Evolutionary conservation across 192 early-diverging fungal genomes (phyloP).

Genomic region (Coemansia sp.): DNA sequence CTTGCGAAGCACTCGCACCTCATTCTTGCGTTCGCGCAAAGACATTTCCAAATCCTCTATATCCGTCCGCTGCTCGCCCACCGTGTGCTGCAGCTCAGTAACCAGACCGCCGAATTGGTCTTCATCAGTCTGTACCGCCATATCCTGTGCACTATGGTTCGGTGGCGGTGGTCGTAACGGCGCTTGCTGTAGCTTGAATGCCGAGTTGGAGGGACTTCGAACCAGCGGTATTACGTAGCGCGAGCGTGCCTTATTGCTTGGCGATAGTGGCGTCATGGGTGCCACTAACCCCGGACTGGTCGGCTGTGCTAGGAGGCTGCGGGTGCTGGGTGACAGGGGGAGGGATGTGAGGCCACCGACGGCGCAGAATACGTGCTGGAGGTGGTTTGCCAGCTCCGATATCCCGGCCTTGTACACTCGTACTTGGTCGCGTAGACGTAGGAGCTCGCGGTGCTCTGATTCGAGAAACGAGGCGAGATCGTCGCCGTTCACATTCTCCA

Average conservation of each 20-base stretch:
- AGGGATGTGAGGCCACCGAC: slow-evolving; percentile 30
- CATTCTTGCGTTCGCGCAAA: slow-evolving; percentile 21
- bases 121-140: not conserved
- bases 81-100: slow-evolving; percentile 14
- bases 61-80: slow-evolving; percentile 26
- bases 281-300: not conserved
- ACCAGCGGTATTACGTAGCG: slow-evolving; percentile 1
- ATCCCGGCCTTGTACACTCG: slow-evolving; percentile 14
- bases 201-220: not conserved
- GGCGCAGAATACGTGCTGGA: slow-evolving; percentile 21
- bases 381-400: slow-evolving; percentile 22
- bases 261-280: slow-evolving; percentile 13
- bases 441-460: slow-evolving; percentile 28
- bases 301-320: not conserved
- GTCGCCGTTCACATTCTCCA: slow-evolving; percentile 17
- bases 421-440: slow-evolving; percentile 14
- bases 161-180: not conserved
- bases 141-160: not conserved
- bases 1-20: slow-evolving; percentile 30
- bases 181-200: slow-evolving; percentile 4
- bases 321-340: slow-evolving; percentile 20
- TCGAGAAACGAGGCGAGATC: slow-evolving; percentile 20
- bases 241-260: not conserved
- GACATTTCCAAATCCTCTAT: slow-evolving; percentile 30
- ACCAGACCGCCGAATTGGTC: not conserved